Evolutionary conservation across 192 early-diverging fungal genomes (phyloP), one percentile per base, ranked within the genome.

Genomic region (Umbelopsis ramanniana): DNA sequence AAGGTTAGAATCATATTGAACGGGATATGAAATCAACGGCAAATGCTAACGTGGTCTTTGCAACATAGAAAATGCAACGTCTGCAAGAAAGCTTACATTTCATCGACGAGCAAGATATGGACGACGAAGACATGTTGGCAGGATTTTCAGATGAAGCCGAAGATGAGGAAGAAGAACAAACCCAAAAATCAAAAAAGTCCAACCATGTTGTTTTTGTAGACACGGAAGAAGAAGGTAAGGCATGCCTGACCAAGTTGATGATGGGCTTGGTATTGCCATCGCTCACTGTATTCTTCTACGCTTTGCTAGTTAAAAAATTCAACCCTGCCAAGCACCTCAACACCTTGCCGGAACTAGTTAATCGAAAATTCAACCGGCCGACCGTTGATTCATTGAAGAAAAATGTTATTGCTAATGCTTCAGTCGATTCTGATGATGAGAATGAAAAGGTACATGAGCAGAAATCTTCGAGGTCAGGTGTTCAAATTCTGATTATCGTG

Each of bases 121-220:
- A 73, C 29, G 82, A 81, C 15, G 78, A 86, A 33, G 72, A 75
- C 0, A 67, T 60, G 29, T 63, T 63, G 26, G 26, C 26, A 26
- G 57, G 57, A 6, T 63, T 63, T 5, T 37, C 57, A n/a, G 26
- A 29, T 19, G 80, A 84, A 26, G 26, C 6, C 6, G 82, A 84
- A 26, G 79, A 78, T 8, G 69, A 66, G 11, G 57, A 77, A 29
- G 80, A 74, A 21, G 74, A 72, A 53, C 22, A 74, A 68, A 70
- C 33, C 48, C 68, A 21, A 48, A 52, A 19, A 52, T 74, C 45
- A 68, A 70, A 68, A 21, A 79, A 84, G 67, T 76, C 86, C 52
- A 89, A 86, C 35, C 93, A 94, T 73, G 89, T 90, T 46, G 88
- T 95, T 48, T 95, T 95, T 85, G 92, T 93, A 3, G 90, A 93